Conservation (phyloP, 805 yeast genomes). For the Hanseniaspora clermontiae region DNA sequence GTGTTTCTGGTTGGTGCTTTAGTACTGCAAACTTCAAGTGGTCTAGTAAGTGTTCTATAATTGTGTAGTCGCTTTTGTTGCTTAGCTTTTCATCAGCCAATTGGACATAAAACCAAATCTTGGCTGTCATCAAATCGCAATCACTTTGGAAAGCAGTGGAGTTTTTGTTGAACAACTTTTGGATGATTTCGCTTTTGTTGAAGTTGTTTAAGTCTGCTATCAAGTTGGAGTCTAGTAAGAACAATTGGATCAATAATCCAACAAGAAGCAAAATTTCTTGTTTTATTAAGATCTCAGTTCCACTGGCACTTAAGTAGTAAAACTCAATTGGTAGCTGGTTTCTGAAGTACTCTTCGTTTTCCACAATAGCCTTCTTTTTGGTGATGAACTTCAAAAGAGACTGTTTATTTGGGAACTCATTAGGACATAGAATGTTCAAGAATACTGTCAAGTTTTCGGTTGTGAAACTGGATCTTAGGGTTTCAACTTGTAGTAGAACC, state of each 20-base stretch:
- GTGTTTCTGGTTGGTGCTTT: constrained; percentile 85
- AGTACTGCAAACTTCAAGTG: constrained; percentile 79
- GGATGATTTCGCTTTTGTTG: constrained; percentile 39
- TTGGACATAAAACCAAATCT: constrained; percentile 82
- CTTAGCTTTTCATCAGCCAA: constrained; percentile 20
- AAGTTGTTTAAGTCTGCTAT: constrained; percentile 39
- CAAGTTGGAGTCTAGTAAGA: constrained; percentile 51
- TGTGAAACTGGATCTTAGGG: constrained; percentile 53
- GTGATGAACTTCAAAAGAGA: constrained; percentile 34
- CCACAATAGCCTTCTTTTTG: constrained; percentile 27
- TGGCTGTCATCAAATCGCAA: constrained; percentile 67
- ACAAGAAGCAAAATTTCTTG: constrained; percentile 75
- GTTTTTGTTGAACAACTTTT: constrained; percentile 38
- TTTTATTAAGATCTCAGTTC: constrained; percentile 31
- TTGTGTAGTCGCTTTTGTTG: constrained; percentile 31
- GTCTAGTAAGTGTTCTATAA: constrained; percentile 50
- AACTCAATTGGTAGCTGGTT: constrained; percentile 25
- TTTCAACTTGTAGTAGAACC: constrained; percentile 70
- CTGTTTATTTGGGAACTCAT: constrained; percentile 31
- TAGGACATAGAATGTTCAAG: constrained; percentile 44
- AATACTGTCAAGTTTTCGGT: constrained; percentile 43
- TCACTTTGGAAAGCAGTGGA: constrained; percentile 45
- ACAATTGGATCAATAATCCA: constrained; percentile 67
- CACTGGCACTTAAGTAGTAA: constrained; percentile 22
- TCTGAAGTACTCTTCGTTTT: constrained; percentile 24